Evolutionary conservation across 139 green algal genomes (phyloP).

Genomic region (Coelastrella sp.): DNA sequence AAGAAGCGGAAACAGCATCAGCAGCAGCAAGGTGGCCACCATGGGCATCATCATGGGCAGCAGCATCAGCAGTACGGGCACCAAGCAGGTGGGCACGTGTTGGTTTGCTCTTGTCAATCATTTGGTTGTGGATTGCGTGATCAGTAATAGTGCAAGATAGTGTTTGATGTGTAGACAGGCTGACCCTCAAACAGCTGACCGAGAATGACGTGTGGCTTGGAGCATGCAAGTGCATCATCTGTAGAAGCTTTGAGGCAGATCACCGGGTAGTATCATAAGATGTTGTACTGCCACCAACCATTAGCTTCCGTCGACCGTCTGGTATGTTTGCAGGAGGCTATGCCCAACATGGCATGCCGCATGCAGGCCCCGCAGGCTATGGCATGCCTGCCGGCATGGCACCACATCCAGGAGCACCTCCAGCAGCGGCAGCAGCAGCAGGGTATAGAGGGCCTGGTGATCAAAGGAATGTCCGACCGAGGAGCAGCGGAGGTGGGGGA

Average conservation of each 20-base stretch:
- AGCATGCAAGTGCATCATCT: too few relatives aligned
- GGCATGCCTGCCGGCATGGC: background rate
- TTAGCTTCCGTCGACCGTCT: background rate
- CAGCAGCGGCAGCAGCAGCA: constrained; percentile 22
- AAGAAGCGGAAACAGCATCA: constrained; percentile 62
- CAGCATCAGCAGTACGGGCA: background rate
- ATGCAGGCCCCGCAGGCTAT: background rate
- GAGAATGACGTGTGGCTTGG: too few relatives aligned
- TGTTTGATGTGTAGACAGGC: too few relatives aligned
- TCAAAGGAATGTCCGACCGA: constrained; percentile 24
- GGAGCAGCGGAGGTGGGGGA: background rate
- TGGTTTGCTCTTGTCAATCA: background rate
- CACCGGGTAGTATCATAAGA: background rate
- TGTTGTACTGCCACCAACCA: background rate
- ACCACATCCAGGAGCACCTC: background rate
- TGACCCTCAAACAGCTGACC: too few relatives aligned
- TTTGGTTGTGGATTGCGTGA: too few relatives aligned
- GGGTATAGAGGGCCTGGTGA: background rate
- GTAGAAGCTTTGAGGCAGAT: too few relatives aligned
- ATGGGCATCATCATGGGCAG: background rate
- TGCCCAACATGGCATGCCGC: background rate
- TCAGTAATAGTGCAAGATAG: too few relatives aligned
- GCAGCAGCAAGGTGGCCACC: background rate
- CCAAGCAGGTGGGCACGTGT: background rate
- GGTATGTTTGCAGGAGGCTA: background rate